Conservation (phyloP, 1,139 yeast species). For the Yamadazyma dendronema region DNA sequence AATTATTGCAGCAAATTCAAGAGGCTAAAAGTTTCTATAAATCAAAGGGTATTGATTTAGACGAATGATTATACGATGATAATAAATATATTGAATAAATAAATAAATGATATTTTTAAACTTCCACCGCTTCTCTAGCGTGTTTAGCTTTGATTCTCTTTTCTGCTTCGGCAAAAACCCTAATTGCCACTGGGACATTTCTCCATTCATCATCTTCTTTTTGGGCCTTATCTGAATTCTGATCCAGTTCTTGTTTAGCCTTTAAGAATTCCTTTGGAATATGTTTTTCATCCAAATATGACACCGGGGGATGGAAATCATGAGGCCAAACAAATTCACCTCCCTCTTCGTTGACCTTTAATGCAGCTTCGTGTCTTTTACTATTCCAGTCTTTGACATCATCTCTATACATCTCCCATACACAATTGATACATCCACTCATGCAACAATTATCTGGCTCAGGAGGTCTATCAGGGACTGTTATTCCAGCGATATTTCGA, state of each 20-base stretch:
- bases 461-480: slow-evolving; percentile 74
- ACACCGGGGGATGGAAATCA: slow-evolving; percentile 70
- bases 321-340: slow-evolving; percentile 73
- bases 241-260: slow-evolving; percentile 10
- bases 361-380: slow-evolving; percentile 60
- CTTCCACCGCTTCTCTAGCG: slow-evolving; percentile 14
- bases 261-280: slow-evolving; percentile 25
- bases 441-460: slow-evolving; percentile 97
- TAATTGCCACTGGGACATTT: slow-evolving; percentile 70
- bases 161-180: slow-evolving; percentile 83
- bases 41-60: slow-evolving; percentile 56
- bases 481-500: slow-evolving; percentile 61
- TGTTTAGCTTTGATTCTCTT: slow-evolving; percentile 52
- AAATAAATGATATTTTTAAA: background rate
- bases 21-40: slow-evolving; percentile 64
- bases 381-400: slow-evolving; percentile 81
- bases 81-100: background rate
- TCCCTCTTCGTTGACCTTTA: slow-evolving; percentile 33
- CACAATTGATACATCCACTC: slow-evolving; percentile 97
- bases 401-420: slow-evolving; percentile 90
- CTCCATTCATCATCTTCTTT: slow-evolving; percentile 50
- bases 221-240: slow-evolving; percentile 15
- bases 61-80: slow-evolving; percentile 20
- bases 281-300: slow-evolving; percentile 29
- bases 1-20: slow-evolving; percentile 60